Evolutionary conservation across 2,329 filamentous ascomycete species (phyloP).

Genomic region (Cercospora berteroae): DNA sequence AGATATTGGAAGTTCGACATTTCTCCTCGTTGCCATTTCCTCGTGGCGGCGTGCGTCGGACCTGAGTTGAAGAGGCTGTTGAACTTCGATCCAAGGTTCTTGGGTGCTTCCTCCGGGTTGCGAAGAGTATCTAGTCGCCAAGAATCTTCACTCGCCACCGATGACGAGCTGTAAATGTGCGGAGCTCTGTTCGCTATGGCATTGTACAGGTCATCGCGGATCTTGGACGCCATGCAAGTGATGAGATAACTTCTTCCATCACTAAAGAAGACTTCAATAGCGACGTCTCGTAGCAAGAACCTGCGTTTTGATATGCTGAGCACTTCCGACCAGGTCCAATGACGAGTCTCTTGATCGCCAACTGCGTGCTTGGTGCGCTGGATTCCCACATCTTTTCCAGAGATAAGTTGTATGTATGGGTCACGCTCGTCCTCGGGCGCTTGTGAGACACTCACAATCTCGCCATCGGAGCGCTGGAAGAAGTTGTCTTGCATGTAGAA

Average conservation of each 20-base stretch:
- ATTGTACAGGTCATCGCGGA: constrained; percentile 76
- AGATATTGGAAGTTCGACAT: constrained; percentile 98
- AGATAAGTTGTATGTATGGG: constrained; percentile 91
- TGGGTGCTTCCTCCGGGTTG: constrained; percentile 61
- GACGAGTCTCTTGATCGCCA: constrained; percentile 74
- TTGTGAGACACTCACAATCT: constrained; percentile 95
- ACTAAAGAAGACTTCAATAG: constrained; percentile 95
- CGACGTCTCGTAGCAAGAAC: constrained; percentile 92
- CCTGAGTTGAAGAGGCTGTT: constrained; percentile 86
- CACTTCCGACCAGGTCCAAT: constrained; percentile 92
- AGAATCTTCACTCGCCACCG: constrained; percentile 71
- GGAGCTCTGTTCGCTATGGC: constrained; percentile 77
- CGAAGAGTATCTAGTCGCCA: constrained; percentile 89
- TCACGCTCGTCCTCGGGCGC: constrained; percentile 90
- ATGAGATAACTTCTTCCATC: constrained; percentile 93
- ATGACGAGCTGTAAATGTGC: constrained; percentile 64
- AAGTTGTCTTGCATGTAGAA: constrained; percentile 96
- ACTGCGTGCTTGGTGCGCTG: constrained; percentile 47
- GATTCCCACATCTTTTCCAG: constrained; percentile 67
- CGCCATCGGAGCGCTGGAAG: constrained; percentile 90
- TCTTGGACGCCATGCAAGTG: constrained; percentile 70
- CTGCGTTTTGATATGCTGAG: constrained; percentile 94
- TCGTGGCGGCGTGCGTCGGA: constrained; percentile 78
- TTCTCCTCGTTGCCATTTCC: constrained; percentile 87
- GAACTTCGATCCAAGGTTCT: constrained; percentile 79